A percentile compares a stretch with the other conserved stretches of the same genome.
Conservation (phyloP, 2,329 filamentous ascomycete species). For the Colletotrichum sp. region DNA sequence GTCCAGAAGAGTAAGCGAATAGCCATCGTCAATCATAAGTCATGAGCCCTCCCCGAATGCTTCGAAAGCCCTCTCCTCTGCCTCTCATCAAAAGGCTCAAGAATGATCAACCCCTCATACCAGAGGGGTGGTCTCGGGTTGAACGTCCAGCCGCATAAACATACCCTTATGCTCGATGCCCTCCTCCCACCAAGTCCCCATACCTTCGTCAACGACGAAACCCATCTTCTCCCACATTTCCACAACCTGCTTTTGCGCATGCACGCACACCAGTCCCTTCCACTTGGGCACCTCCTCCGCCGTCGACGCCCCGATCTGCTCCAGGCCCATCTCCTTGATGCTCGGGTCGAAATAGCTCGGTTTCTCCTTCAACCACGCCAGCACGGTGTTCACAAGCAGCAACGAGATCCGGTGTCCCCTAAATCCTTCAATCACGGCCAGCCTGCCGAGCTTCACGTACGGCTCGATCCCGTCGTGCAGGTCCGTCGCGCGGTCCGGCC, state of each 20-base stretch:
- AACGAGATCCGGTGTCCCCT: constrained; percentile 69
- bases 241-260: constrained; percentile 74
- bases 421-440: constrained; percentile 72
- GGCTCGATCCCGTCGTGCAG: constrained; percentile 69
- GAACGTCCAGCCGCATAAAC: constrained; percentile 59
- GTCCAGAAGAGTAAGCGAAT: not conserved
- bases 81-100: not conserved
- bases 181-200: constrained; percentile 84
- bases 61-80: not conserved
- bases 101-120: not conserved
- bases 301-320: constrained; percentile 43
- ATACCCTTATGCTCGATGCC: constrained; percentile 87
- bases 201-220: constrained; percentile 73
- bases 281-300: constrained; percentile 47
- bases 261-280: constrained; percentile 73
- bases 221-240: constrained; percentile 73
- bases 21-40: not conserved
- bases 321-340: constrained; percentile 48
- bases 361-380: constrained; percentile 71
- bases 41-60: not conserved
- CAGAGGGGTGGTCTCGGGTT: not conserved
- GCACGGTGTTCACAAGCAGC: constrained; percentile 68
- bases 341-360: constrained; percentile 58
- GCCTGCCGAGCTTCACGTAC: constrained; percentile 81
- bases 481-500: constrained; percentile 49